Conservation (phyloP, 2,329 filamentous ascomycete genomes). For the Coniochaeta sp. region DNA sequence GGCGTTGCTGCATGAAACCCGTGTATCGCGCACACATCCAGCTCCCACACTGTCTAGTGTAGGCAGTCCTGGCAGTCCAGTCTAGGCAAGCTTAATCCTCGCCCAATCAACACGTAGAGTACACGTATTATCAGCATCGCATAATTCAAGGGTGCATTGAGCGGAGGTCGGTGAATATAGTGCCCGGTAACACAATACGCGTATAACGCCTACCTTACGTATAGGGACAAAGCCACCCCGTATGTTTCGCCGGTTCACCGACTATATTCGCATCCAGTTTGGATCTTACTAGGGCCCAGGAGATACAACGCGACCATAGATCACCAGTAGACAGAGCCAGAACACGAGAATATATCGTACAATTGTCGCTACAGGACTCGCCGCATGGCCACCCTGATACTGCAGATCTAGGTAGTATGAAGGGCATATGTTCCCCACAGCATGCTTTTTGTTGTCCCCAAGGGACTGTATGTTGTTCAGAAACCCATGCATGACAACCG, state of each 20-base stretch:
- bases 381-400: not conserved
- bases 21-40: no score
- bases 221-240: not conserved
- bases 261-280: not conserved
- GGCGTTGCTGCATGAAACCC: not conserved
- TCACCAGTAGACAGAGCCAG: not conserved
- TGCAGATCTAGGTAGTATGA: not conserved
- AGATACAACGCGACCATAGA: not conserved
- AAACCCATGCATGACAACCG: not conserved
- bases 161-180: not conserved
- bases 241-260: not conserved
- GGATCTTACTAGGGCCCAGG: not conserved
- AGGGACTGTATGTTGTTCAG: not conserved
- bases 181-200: not conserved
- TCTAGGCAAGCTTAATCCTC: not conserved
- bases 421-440: not conserved
- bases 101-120: not conserved
- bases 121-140: not conserved
- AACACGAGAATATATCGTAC: not conserved
- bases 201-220: not conserved
- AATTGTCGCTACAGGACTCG: not conserved
- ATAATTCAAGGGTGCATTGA: not conserved
- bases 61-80: no score
- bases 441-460: not conserved
- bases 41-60: no score